Percentiles rank a stretch among this genome's conserved stretches.
Conservation (phyloP, 208 protist genomes). For the Balamuthia mandrillaris region DNA sequence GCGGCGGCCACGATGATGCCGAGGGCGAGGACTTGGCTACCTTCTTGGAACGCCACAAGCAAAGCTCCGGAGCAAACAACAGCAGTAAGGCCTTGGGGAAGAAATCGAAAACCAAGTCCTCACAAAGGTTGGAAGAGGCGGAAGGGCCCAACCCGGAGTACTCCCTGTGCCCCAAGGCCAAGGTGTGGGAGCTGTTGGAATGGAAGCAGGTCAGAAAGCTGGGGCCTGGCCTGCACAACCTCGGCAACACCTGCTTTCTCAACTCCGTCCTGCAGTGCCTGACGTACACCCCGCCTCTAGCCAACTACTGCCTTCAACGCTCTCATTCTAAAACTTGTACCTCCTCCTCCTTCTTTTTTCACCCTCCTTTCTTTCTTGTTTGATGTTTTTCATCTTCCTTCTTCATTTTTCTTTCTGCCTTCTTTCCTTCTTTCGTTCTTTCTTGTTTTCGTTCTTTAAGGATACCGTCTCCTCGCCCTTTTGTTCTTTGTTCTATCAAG, state of each 20-base stretch:
- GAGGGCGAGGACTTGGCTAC: not conserved
- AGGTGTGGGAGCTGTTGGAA: not conserved
- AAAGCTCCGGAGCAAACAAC: not conserved
- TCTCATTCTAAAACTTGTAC: not conserved
- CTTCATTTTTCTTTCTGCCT: too few species aligned
- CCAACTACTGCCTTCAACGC: not conserved
- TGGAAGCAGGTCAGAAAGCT: conserved; percentile 33
- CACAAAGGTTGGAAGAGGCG: not conserved
- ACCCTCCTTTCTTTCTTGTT: too few species aligned
- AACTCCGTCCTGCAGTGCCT: conserved; percentile 72
- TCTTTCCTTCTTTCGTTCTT: too few species aligned
- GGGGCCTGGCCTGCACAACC: conserved; percentile 34
- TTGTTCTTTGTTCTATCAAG: too few species aligned
- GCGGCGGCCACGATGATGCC: too few species aligned
- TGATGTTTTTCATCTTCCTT: too few species aligned
- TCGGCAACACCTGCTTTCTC: conserved; percentile 11
- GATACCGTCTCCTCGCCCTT: too few species aligned
- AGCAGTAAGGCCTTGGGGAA: not conserved
- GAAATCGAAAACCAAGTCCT: not conserved
- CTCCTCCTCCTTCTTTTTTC: not conserved
- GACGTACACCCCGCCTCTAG: conserved; percentile 52
- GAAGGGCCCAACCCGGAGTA: not conserved
- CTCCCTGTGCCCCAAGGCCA: conserved; percentile 19
- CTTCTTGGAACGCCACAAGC: too few species aligned
- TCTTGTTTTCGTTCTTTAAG: too few species aligned